Conservation (phyloP, 805 yeast species). For the Metschnikowia corniflorae region DNA sequence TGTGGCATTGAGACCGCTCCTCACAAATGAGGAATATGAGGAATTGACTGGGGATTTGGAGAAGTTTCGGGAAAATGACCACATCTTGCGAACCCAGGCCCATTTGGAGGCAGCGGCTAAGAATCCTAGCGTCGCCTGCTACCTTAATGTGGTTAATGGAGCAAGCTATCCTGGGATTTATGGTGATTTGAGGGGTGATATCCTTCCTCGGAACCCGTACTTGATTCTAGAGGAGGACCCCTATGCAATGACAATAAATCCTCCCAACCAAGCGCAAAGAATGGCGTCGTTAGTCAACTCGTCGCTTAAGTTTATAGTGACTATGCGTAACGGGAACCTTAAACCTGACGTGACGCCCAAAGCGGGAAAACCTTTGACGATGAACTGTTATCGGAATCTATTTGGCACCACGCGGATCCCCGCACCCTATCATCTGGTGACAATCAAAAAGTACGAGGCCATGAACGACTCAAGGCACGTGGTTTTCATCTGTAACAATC, state of each 20-base stretch:
- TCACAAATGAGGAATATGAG: constrained; percentile 49
- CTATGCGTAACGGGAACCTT: constrained; percentile 51
- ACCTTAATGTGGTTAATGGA: constrained; percentile 52
- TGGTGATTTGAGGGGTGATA: constrained; percentile 61
- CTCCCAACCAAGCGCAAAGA: constrained; percentile 64
- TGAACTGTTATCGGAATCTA: constrained; percentile 62
- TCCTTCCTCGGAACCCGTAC: constrained; percentile 75
- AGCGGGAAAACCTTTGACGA: constrained; percentile 51
- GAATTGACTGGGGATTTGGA: constrained; percentile 43
- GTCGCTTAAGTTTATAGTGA: constrained; percentile 60
- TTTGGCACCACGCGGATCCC: constrained; percentile 67
- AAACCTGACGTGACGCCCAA: constrained; percentile 57
- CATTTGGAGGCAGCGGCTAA: constrained; percentile 49
- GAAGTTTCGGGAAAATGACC: constrained; percentile 41
- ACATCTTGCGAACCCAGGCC: constrained; percentile 46
- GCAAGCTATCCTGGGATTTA: constrained; percentile 54
- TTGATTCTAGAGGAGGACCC: constrained; percentile 75
- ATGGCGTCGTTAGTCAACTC: constrained; percentile 67
- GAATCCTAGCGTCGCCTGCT: constrained; percentile 37
- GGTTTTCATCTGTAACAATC: constrained; percentile 48
- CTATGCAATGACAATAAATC: constrained; percentile 47
- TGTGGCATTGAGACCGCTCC: constrained; percentile 56
- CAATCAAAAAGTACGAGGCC: constrained; percentile 32
- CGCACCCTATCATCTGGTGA: constrained; percentile 30
- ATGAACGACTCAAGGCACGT: constrained; percentile 45